phyloP scores from a whole-genome alignment of 2,329 filamentous ascomycete genomes.

The Penicillium sp. region DNA sequence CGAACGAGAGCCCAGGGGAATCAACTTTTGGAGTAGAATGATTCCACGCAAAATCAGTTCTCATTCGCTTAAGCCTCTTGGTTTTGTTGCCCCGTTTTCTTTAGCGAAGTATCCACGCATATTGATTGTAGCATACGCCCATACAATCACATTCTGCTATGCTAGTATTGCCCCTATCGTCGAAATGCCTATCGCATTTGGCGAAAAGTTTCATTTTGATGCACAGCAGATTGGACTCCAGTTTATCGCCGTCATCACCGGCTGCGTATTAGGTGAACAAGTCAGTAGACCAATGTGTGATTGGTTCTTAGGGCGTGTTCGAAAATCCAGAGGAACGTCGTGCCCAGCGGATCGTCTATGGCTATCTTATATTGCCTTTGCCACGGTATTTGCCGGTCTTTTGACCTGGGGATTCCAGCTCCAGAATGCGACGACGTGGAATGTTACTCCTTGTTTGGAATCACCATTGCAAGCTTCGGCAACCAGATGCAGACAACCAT shows the following conservation, averaged over 20 bases:
- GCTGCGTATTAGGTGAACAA: constrained; percentile 59
- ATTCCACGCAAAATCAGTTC: constrained; percentile 49
- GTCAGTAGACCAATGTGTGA: constrained; percentile 56
- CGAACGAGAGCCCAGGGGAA: constrained; percentile 38
- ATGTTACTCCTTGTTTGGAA: constrained; percentile 58
- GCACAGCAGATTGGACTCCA: constrained; percentile 59
- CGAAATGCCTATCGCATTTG: constrained; percentile 59
- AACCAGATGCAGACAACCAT: constrained; percentile 63
- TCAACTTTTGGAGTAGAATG: constrained; percentile 35
- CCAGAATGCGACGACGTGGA: constrained; percentile 50
- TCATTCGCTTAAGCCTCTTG: constrained; percentile 43
- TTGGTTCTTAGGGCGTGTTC: constrained; percentile 48
- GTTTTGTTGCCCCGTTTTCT: constrained; percentile 52
- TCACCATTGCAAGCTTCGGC: constrained; percentile 53
- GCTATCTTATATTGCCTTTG: constrained; percentile 56
- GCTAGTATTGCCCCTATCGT: constrained; percentile 54
- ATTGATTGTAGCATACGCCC: constrained; percentile 51
- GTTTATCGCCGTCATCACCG: constrained; percentile 57
- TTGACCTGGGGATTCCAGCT: constrained; percentile 56
- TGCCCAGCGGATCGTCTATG: constrained; percentile 56
- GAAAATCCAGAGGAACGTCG: constrained; percentile 26
- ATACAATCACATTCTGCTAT: constrained; percentile 57
- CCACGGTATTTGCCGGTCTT: constrained; percentile 52
- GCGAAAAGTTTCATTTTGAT: constrained; percentile 56
- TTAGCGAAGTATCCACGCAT: constrained; percentile 48